These are phyloP conservation scores for Coemansia brasiliensis DNA, from an alignment of 192 early-diverging fungal genomes.

Conservation along the genomic window DNA sequence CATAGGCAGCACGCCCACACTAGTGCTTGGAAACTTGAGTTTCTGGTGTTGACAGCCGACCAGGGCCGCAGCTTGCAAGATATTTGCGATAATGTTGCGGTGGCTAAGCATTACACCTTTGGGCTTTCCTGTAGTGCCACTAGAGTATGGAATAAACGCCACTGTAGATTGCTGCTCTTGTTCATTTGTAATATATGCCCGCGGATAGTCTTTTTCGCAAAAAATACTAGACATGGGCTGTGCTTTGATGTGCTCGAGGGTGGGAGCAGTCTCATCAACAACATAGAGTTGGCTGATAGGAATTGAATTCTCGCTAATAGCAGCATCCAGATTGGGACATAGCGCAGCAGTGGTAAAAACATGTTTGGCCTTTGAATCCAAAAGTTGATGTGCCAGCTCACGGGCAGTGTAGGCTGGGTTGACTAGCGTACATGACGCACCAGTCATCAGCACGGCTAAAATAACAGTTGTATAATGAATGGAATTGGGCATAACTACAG, in stretches of 20 bases:
- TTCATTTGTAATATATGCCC: not conserved
- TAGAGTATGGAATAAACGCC: conserved; percentile 66
- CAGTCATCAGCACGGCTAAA: conserved; percentile 61
- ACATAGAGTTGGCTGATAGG: conserved; percentile 1
- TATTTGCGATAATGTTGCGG: conserved; percentile 63
- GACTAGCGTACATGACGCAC: conserved; percentile 66
- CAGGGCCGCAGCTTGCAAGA: conserved; percentile 34
- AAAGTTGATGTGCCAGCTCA: conserved; percentile 77
- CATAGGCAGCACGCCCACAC: conserved; percentile 60
- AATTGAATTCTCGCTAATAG: not conserved
- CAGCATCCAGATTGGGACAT: not conserved
- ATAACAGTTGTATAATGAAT: conserved; percentile 65
- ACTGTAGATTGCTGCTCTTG: not conserved
- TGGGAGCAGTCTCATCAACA: not conserved
- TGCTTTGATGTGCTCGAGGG: not conserved
- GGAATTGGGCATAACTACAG: conserved; percentile 69
- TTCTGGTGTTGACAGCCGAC: not conserved
- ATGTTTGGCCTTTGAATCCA: conserved; percentile 65
- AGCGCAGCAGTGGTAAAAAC: conserved; percentile 58
- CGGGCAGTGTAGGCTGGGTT: conserved; percentile 77
- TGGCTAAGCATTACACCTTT: conserved; percentile 69
- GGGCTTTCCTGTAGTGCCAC: conserved; percentile 66
- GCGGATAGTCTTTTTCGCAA: not conserved
- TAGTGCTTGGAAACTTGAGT: conserved; percentile 4
- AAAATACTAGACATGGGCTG: conserved; percentile 8